Conservation (phyloP, 768 basidiomycete species). For the Pluteus cervinus region DNA sequence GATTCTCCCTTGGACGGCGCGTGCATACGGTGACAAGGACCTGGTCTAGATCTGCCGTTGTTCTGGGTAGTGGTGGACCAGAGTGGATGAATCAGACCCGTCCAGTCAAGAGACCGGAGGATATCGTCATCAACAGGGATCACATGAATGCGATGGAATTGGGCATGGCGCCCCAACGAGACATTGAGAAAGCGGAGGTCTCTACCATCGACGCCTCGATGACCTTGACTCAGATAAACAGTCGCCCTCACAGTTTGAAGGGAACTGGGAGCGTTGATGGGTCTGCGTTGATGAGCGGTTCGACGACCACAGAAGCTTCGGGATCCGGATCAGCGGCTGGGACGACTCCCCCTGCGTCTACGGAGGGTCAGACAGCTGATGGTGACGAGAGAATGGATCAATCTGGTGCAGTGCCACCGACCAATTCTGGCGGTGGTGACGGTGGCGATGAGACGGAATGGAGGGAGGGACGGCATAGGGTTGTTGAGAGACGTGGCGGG, state of each 20-base stretch:
- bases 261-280: no score
- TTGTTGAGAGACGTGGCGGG: conserved; percentile 56
- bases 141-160: conserved; percentile 44
- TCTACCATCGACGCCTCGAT: no score
- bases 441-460: conserved; percentile 42
- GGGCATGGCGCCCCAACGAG: conserved; percentile 15
- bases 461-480: conserved; percentile 61
- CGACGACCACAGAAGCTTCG: no score
- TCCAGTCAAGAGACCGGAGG: conserved; percentile 62
- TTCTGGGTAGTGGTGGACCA: conserved; percentile 23
- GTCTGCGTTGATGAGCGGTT: no score
- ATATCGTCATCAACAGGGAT: conserved; percentile 85
- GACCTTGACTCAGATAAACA: no score
- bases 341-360: no score
- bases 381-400: background rate
- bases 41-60: conserved; percentile 71
- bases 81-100: conserved; percentile 83
- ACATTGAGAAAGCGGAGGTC: conserved; percentile 16
- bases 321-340: no score
- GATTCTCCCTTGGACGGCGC: conserved; percentile 86
- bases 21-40: conserved; percentile 91
- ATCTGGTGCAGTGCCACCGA: background rate
- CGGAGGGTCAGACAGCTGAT: no score
- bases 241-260: no score
- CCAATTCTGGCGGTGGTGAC: conserved; percentile 5